These are phyloP conservation scores for Filobasidium wieringae DNA, from an alignment of 768 basidiomycete genomes.

Conservation along the genomic window DNA sequence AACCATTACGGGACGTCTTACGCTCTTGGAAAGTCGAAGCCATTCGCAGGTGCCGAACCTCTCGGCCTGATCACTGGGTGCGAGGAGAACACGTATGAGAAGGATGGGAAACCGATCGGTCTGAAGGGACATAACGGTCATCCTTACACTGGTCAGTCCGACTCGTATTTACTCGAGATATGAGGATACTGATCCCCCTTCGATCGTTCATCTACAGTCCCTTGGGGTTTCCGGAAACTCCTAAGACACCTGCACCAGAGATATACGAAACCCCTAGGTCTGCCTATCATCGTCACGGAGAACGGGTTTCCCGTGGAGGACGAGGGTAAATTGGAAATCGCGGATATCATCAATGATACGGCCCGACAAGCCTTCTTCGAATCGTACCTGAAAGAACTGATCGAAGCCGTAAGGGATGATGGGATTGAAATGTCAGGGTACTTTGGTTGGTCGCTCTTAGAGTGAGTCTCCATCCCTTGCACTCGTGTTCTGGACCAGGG, in stretches of 20 bases:
- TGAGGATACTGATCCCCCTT: neutral
- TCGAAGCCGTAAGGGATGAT: constrained; percentile 7
- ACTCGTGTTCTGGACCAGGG: too few relatives aligned
- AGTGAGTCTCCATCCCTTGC: too few relatives aligned
- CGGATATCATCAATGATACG: constrained; percentile 7
- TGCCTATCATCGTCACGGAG: constrained; percentile 12
- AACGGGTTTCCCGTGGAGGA: constrained; percentile 11
- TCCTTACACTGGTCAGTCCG: neutral
- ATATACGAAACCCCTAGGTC: neutral
- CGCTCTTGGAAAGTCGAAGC: constrained; percentile 1
- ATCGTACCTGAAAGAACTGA: constrained; percentile 12
- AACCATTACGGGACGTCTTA: constrained; percentile 5
- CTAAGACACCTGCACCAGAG: constrained; percentile 11
- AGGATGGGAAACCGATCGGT: constrained; percentile 2
- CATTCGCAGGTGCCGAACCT: too few relatives aligned
- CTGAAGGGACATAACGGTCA: neutral
- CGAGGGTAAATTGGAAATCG: constrained; percentile 6
- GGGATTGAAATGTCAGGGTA: constrained; percentile 11
- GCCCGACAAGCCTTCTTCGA: constrained; percentile 6
- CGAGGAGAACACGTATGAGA: neutral
- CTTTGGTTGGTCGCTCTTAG: constrained; percentile 14
- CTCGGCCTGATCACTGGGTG: neutral
- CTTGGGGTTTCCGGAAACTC: constrained; percentile 18
- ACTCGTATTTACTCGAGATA: neutral
- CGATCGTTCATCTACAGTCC: neutral